Conservation (phyloP, 2,329 filamentous ascomycete species). For the Penicillium oxalicum region DNA sequence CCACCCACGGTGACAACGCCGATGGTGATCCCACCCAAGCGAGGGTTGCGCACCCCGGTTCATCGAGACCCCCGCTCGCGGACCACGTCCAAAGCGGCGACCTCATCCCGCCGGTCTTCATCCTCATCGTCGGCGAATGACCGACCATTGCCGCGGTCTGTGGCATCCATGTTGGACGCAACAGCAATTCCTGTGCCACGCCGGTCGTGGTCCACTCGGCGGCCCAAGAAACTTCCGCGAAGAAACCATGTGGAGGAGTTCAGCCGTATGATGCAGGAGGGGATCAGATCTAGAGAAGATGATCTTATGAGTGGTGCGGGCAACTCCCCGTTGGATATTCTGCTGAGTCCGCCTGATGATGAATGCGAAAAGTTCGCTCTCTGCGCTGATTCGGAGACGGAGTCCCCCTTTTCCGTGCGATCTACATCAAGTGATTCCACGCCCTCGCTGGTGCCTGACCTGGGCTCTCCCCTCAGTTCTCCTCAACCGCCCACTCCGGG, state of each 20-base stretch:
- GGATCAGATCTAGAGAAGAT: constrained; percentile 46
- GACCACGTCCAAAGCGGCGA: constrained; percentile 15
- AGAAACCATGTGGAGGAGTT: constrained; percentile 44
- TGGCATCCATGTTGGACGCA: constrained; percentile 54
- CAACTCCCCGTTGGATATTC: constrained; percentile 48
- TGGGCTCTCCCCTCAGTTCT: constrained; percentile 44
- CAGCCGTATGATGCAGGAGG: constrained; percentile 53
- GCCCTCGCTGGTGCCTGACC: constrained; percentile 47
- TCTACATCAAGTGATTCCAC: constrained; percentile 56
- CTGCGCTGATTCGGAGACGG: constrained; percentile 41
- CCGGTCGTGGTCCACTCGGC: constrained; percentile 34
- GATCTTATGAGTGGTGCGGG: constrained; percentile 34
- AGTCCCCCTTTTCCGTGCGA: constrained; percentile 40
- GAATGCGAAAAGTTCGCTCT: constrained; percentile 35
- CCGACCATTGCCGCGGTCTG: constrained; percentile 48
- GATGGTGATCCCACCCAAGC: constrained; percentile 34
- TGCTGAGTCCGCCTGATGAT: constrained; percentile 52
- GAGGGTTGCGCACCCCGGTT: constrained; percentile 18
- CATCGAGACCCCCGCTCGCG: constrained; percentile 17
- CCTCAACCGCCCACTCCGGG: constrained; percentile 39
- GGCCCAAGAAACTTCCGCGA: constrained; percentile 36
- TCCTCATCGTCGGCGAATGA: constrained; percentile 27
- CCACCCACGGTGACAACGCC: constrained; percentile 24
- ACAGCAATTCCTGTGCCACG: constrained; percentile 53
- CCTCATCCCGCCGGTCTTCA: constrained; percentile 21